Evolutionary conservation across 2,329 filamentous ascomycete species (phyloP), one percentile per base, ranked within the genome.

Genomic region (Cryphonectria japonica): DNA sequence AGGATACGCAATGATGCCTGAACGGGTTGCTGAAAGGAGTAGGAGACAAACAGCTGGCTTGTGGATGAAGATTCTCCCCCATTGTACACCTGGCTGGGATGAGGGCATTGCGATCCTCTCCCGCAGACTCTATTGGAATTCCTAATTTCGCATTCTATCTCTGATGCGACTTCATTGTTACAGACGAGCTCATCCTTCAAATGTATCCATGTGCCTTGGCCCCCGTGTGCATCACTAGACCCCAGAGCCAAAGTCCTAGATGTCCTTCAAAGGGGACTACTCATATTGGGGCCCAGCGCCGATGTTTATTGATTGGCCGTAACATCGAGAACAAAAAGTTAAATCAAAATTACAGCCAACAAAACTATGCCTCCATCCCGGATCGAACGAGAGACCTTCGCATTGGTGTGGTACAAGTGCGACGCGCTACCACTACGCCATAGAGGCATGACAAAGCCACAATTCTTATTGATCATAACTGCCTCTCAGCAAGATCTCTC

Each of bases 361-460:
- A 59, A 59, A 59, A 59, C 16, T 59, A 59, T 64, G 61, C 61
- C 61, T 65, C 63, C 63, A 65, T 65, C 63, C 63, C 63, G 43
- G 63, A 65, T 65, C 63, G 63, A 65, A 65, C 63, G 63, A 65
- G 63, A 65, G 63, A 65, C 63, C 63, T 65, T 65, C 43, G 63
- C 63, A 65, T 65, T 65, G 29, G 0, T 8, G 13, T 59, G 26
- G 16, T 59, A 65, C 63, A 65, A 65, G 63, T 65, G 63, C 63
- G 43, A 65, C 63, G 63, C 63, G 43, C 63, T 65, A 65, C 63
- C 63, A 65, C 63, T 65, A 52, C 43, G 63, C 63, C 43, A 65
- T 65, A 65, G 63, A 65, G 63, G 63, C 63, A 59, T 8, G 54
- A 14, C 19, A 7, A 7, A 50, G 19, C 6, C 22, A 1, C 2